phyloP scores from a whole-genome alignment of 306 rosid genomes.

The Nissolia schottii region DNA sequence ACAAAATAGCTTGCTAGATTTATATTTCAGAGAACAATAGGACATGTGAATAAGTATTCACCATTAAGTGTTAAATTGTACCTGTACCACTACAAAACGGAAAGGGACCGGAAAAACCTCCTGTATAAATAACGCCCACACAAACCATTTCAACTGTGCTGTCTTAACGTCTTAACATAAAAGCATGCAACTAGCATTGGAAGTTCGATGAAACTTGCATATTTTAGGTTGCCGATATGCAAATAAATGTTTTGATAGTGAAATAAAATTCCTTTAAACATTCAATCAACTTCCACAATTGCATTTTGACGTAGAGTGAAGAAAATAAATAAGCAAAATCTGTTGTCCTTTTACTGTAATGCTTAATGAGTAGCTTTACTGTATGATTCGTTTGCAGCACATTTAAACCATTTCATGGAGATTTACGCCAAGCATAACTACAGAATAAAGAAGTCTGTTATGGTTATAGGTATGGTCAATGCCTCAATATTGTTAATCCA shows the following conservation, averaged over 20 bases:
- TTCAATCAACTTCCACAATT: not conserved
- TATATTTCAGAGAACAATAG: not conserved
- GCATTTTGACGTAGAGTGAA: slow-evolving; percentile 4
- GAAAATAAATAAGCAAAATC: not conserved
- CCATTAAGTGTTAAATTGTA: not conserved
- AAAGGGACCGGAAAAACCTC: not conserved
- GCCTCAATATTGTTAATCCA: slow-evolving; percentile 7
- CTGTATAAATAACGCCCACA: no score
- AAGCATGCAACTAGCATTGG: slow-evolving; percentile 1
- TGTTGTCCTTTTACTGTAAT: not conserved
- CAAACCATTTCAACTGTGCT: not conserved
- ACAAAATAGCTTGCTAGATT: not conserved
- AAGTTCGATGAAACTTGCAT: slow-evolving; percentile 3
- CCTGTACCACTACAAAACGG: not conserved
- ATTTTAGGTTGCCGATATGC: not conserved
- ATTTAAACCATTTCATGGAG: slow-evolving; percentile 87
- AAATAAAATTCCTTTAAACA: not conserved
- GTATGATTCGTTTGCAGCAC: slow-evolving; percentile 61
- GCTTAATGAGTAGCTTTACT: slow-evolving; percentile 17
- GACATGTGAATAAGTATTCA: not conserved
- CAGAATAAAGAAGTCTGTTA: slow-evolving; percentile 54
- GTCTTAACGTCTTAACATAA: not conserved
- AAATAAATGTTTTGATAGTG: slow-evolving; percentile 7
- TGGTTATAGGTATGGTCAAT: slow-evolving; percentile 54
- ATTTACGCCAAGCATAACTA: slow-evolving; percentile 62